Conservation (phyloP, 2,329 filamentous ascomycete species). For the Tolypocladium capitatum region DNA sequence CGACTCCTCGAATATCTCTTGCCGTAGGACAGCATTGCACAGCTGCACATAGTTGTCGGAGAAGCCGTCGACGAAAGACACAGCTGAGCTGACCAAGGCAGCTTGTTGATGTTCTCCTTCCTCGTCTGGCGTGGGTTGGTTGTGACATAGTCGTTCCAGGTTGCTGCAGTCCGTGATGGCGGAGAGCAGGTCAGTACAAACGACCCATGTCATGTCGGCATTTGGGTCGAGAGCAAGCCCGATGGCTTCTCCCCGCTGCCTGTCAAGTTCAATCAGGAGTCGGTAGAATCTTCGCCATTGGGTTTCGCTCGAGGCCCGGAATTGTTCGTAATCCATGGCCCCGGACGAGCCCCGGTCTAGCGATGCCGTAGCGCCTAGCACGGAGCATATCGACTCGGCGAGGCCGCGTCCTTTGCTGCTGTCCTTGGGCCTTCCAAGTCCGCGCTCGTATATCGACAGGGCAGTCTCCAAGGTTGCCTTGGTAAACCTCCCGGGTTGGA, state of each 20-base stretch:
- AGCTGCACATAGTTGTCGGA: conserved; percentile 55
- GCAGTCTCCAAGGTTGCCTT: conserved; percentile 71
- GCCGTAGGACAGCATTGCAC: conserved; percentile 52
- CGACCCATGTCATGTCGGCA: conserved; percentile 65
- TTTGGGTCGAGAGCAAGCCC: conserved; percentile 61
- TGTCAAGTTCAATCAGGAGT: conserved; percentile 73
- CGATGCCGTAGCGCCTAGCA: conserved; percentile 55
- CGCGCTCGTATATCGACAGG: conserved; percentile 66
- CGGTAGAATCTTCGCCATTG: conserved; percentile 90
- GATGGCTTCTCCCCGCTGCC: conserved; percentile 69
- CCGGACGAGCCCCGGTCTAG: conserved; percentile 48
- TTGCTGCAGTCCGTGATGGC: conserved; percentile 67
- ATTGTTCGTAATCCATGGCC: conserved; percentile 62
- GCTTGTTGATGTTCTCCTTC: conserved; percentile 37
- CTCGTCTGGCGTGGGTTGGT: conserved; percentile 40
- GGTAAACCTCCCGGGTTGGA: conserved; percentile 74
- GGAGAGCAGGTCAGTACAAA: conserved; percentile 70
- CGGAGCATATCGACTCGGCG: conserved; percentile 62
- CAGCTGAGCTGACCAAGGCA: conserved; percentile 54
- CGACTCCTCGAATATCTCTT: conserved; percentile 63
- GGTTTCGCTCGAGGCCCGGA: conserved; percentile 57
- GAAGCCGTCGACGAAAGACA: conserved; percentile 57
- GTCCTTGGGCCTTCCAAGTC: conserved; percentile 24
- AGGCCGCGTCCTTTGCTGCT: conserved; percentile 41
- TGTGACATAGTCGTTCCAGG: conserved; percentile 64